Evolutionary conservation across 441 rosid species (phyloP).

Genomic region (Geranium incanum): DNA sequence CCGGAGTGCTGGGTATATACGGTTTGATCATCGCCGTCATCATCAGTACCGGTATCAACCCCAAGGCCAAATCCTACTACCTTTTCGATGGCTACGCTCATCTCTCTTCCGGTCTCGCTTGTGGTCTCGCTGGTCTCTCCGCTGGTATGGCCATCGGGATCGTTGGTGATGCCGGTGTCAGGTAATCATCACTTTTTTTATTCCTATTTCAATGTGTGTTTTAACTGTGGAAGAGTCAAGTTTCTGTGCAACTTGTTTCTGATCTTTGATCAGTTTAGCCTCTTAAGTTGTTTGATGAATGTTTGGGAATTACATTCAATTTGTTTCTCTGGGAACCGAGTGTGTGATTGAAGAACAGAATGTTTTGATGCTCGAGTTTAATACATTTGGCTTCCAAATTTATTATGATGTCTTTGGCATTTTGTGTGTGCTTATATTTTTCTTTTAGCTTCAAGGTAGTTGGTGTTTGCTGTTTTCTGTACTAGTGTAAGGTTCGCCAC

Average conservation of each 20-base stretch:
- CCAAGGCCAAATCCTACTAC: constrained; percentile 25
- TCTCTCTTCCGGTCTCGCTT: constrained; percentile 59
- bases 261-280: too few species aligned
- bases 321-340: not conserved
- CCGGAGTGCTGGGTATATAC: constrained; percentile 60
- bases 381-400: not conserved
- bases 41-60: constrained; percentile 56
- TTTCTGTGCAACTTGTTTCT: too few species aligned
- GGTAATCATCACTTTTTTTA: constrained; percentile 31
- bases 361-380: not conserved
- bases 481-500: too few species aligned
- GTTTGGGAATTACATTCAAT: too few species aligned
- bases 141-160: constrained; percentile 48
- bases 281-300: too few species aligned
- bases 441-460: not conserved
- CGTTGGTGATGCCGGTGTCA: constrained; percentile 22
- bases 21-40: constrained; percentile 62
- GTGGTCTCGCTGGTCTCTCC: constrained; percentile 63
- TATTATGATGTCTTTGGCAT: not conserved
- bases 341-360: not conserved
- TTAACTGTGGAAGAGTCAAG: too few species aligned
- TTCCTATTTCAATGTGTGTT: too few species aligned
- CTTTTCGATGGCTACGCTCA: constrained; percentile 64
- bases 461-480: too few species aligned
- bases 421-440: not conserved